phyloP scores from a whole-genome alignment of 306 rosid genomes.

The Medicago arabica region DNA sequence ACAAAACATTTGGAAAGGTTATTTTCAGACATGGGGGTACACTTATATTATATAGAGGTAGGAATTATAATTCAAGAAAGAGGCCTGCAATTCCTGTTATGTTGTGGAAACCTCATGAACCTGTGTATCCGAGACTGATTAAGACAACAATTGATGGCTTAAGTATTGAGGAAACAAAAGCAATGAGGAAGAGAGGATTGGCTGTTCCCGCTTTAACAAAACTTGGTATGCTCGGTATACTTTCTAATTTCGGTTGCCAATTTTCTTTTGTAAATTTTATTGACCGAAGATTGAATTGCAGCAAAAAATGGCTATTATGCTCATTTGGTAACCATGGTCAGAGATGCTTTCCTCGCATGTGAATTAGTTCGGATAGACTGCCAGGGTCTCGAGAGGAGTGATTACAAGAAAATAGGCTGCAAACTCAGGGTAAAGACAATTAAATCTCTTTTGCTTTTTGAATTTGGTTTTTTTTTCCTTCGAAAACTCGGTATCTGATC shows the following conservation, averaged over 20 bases:
- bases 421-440: conserved; percentile 71
- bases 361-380: conserved; percentile 91
- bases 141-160: conserved; percentile 89
- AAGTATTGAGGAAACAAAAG: conserved; percentile 83
- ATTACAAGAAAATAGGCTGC: conserved; percentile 97
- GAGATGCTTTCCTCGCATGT: conserved; percentile 78
- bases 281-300: conserved; percentile 51
- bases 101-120: conserved; percentile 97
- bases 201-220: conserved; percentile 82
- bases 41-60: conserved; percentile 83
- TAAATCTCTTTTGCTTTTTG: conserved; percentile 2
- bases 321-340: conserved; percentile 82
- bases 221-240: conserved; percentile 59
- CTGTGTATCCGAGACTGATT: conserved; percentile 85
- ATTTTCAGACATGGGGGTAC: conserved; percentile 78
- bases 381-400: conserved; percentile 83
- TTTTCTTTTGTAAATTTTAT: conserved; percentile 18
- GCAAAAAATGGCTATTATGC: conserved; percentile 92
- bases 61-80: conserved; percentile 72
- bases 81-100: conserved; percentile 84
- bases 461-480: too few species aligned
- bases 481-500: too few species aligned
- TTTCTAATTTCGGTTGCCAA: conserved; percentile 21
- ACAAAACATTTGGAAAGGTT: conserved; percentile 86
- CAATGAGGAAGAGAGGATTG: conserved; percentile 86